Conservation (phyloP, 1,284 basidiomycete genomes). For the Meripilus lineatus region DNA sequence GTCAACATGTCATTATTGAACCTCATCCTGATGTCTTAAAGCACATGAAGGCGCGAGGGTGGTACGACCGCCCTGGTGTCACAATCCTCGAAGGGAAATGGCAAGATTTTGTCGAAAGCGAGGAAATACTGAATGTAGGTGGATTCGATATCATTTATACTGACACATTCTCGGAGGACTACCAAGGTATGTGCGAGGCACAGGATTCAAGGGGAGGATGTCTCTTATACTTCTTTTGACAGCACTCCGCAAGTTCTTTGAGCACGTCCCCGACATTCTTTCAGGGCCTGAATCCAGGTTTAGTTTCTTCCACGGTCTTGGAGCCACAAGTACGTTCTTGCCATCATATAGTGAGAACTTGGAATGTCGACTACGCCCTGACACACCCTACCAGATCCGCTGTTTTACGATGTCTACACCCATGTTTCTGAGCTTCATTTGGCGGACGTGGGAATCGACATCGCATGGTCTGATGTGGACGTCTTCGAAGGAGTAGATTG, state of each 20-base stretch:
- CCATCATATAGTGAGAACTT: conserved; percentile 2
- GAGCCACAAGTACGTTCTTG: conserved; percentile 75
- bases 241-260: conserved; percentile 84
- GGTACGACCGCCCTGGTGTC: conserved; percentile 77
- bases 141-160: conserved; percentile 91
- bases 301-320: conserved; percentile 96
- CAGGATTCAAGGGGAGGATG: background rate
- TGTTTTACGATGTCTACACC: conserved; percentile 92
- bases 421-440: conserved; percentile 85
- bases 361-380: too few relatives aligned
- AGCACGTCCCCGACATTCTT: conserved; percentile 78
- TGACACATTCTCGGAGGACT: conserved; percentile 94
- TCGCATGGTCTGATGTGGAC: conserved; percentile 73
- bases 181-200: conserved; percentile 46
- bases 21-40: conserved; percentile 88
- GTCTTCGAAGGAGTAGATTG: conserved; percentile 42
- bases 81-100: conserved; percentile 86
- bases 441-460: conserved; percentile 69
- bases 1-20: conserved; percentile 89
- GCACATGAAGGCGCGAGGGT: conserved; percentile 70
- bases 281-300: conserved; percentile 75
- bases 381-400: conserved; percentile 59
- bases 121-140: conserved; percentile 50
- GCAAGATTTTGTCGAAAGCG: conserved; percentile 76
- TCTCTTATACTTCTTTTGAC: conserved; percentile 10